Conservation (phyloP, 2,329 filamentous ascomycete genomes). For the Pseudocercospora eumusae region DNA sequence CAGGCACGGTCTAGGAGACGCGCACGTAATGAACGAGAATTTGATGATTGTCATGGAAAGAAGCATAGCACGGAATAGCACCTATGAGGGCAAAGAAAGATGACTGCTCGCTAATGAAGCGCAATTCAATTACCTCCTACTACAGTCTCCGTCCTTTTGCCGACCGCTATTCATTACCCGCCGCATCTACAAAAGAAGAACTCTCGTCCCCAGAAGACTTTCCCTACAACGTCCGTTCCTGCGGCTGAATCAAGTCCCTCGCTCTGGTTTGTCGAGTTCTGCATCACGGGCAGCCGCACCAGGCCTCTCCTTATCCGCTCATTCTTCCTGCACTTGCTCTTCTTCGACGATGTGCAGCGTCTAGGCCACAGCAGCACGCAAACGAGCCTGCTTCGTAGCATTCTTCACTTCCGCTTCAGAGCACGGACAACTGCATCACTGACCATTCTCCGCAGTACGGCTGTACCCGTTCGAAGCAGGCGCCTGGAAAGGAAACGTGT, state of each 20-base stretch:
- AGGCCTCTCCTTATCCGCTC: too few species aligned
- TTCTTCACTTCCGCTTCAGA: background rate
- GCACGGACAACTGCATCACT: background rate
- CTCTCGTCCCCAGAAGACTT: too few species aligned
- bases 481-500: background rate
- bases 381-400: background rate
- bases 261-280: too few species aligned
- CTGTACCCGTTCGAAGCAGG: background rate
- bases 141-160: background rate
- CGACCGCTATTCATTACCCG: too few species aligned
- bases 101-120: background rate
- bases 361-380: background rate
- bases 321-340: background rate
- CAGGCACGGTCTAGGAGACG: constrained; percentile 60
- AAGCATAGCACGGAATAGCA: background rate
- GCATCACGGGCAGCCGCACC: too few species aligned
- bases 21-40: background rate
- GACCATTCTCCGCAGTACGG: background rate
- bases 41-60: background rate
- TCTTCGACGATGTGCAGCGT: background rate
- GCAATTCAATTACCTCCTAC: background rate
- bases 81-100: background rate
- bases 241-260: too few species aligned
- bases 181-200: too few species aligned
- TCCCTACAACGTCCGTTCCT: too few species aligned